A percentile compares a stretch with the other conserved stretches of the same genome.
Evolutionary conservation across 192 early-diverging fungal genomes (phyloP).

Genomic region (Chytriomyces sp.): DNA sequence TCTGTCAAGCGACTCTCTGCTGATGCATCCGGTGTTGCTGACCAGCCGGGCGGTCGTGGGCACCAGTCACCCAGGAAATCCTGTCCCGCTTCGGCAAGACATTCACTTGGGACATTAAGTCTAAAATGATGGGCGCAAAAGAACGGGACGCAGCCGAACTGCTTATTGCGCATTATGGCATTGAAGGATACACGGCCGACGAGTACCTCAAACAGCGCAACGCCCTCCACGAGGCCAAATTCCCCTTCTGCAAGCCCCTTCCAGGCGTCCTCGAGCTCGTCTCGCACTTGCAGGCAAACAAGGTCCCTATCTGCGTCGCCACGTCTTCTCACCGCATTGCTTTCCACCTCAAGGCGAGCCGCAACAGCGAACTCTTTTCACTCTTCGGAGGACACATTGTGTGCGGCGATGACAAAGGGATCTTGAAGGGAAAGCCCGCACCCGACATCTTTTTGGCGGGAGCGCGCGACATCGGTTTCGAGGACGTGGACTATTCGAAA

Average conservation of each 20-base stretch:
- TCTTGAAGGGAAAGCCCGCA: constrained; percentile 80
- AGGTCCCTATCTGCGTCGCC: constrained; percentile 72
- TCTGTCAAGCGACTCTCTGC: no score
- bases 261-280: constrained; percentile 61
- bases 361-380: constrained; percentile 71
- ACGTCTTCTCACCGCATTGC: constrained; percentile 78
- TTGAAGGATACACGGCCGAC: constrained; percentile 76
- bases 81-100: constrained; percentile 68
- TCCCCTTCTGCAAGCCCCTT: constrained; percentile 68
- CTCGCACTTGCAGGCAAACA: constrained; percentile 68
- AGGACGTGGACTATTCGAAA: constrained; percentile 24
- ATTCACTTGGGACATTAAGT: constrained; percentile 17
- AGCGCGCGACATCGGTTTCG: constrained; percentile 54
- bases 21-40: no score
- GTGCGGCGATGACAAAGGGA: constrained; percentile 83
- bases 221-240: constrained; percentile 43
- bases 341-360: constrained; percentile 73
- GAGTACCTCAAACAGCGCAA: constrained; percentile 76
- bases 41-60: constrained; percentile 91
- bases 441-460: constrained; percentile 90
- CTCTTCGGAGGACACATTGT: constrained; percentile 78
- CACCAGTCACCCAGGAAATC: constrained; percentile 80
- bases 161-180: constrained; percentile 66
- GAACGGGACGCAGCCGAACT: constrained; percentile 48
- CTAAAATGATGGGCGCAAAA: constrained; percentile 3